phyloP scores from a whole-genome alignment of 2,329 filamentous ascomycete genomes.

The Phyllosticta citriasiana region DNA sequence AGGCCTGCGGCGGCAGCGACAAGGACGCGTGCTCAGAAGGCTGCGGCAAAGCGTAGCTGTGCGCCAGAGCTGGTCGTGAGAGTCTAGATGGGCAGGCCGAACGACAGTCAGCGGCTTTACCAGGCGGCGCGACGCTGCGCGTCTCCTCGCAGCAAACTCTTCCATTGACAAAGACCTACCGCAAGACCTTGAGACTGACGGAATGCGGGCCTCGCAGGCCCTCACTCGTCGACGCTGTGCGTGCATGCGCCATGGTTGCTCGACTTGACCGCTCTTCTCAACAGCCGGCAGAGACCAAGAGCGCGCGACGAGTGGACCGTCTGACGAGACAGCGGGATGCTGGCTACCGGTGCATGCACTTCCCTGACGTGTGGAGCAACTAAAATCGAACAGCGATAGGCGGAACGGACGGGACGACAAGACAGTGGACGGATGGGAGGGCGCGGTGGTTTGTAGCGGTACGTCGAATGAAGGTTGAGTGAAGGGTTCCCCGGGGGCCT shows the following conservation, averaged over 20 bases:
- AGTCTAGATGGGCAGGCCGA: conserved; percentile 43
- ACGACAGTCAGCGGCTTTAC: not conserved
- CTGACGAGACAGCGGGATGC: not conserved
- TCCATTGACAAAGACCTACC: conserved; percentile 52
- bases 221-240: conserved; percentile 28
- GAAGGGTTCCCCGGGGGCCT: not conserved
- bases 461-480: not conserved
- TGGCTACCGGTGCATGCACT: not conserved
- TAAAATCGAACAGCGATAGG: not conserved
- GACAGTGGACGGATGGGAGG: not conserved
- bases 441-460: not conserved
- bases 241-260: conserved; percentile 28
- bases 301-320: not conserved
- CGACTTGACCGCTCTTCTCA: not conserved
- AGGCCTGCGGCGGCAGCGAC: conserved; percentile 51
- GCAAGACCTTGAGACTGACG: conserved; percentile 70
- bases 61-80: conserved; percentile 67
- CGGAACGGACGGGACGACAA: not conserved
- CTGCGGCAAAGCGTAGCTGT: conserved; percentile 55
- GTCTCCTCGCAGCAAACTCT: not conserved
- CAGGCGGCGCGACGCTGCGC: not conserved
- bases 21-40: conserved; percentile 36
- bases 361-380: not conserved
- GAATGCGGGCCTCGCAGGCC: conserved; percentile 54
- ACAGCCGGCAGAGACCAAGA: not conserved